Conservation (phyloP, 148 eudicot genomes). For the Rheum nobile region DNA sequence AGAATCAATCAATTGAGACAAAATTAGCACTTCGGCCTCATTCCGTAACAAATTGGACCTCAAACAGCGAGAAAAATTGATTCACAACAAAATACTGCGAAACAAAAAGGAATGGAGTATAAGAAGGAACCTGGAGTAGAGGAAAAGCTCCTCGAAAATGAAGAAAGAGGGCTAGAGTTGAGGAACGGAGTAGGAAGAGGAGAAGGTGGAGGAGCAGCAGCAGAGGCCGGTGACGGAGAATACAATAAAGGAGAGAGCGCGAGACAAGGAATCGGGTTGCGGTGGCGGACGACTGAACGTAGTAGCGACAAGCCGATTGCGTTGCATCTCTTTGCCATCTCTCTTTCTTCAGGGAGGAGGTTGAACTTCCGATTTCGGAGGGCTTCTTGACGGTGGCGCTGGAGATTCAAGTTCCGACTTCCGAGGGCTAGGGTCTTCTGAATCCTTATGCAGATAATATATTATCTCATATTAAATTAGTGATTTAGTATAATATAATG, state of each 20-base stretch:
- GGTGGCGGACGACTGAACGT: constrained; percentile 3
- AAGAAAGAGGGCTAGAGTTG: not conserved
- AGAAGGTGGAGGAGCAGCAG: constrained; percentile 2
- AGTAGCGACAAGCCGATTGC: not conserved
- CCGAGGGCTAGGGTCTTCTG: no score
- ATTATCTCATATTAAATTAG: no score
- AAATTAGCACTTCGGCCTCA: not conserved
- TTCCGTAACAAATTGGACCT: not conserved
- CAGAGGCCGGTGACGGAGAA: not conserved
- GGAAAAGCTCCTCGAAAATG: not conserved
- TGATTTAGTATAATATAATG: no score
- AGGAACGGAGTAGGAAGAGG: not conserved
- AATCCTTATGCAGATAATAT: no score
- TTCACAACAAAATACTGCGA: not conserved
- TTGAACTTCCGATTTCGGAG: not conserved
- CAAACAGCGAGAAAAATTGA: not conserved
- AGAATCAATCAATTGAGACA: not conserved
- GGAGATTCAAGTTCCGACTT: no score
- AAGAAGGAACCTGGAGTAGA: not conserved
- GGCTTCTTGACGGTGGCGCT: not conserved
- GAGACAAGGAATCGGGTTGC: not conserved
- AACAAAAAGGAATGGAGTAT: not conserved
- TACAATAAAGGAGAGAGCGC: not conserved
- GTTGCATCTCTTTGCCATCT: constrained; percentile 5
- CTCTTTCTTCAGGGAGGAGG: not conserved